Evolutionary conservation across 768 basidiomycete species (phyloP).

Genomic region (Leccinum subgranulosum): DNA sequence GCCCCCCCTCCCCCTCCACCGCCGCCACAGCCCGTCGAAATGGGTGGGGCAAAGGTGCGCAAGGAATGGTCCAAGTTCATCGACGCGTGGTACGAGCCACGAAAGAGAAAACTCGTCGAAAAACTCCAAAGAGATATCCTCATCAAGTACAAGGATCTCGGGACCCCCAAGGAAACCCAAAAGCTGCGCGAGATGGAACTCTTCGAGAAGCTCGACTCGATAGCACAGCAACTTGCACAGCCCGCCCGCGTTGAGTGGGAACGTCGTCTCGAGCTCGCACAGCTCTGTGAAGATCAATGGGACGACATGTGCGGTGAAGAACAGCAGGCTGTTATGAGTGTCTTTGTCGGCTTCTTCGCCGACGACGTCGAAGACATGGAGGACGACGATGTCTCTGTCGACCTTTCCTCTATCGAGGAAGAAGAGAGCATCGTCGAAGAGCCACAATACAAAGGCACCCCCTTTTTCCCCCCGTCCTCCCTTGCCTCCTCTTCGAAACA

Average conservation of each 20-base stretch:
- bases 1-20: conserved; percentile 16
- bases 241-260: conserved; percentile 34
- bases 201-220: conserved; percentile 20
- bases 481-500: conserved; percentile 7
- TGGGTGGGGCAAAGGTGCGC: conserved; percentile 24
- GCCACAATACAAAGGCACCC: conserved; percentile 3
- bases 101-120: conserved; percentile 27
- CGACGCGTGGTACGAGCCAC: conserved; percentile 30
- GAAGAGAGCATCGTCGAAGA: conserved; percentile 21
- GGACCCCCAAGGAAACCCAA: conserved; percentile 24
- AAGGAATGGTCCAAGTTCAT: conserved; percentile 31
- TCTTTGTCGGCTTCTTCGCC: conserved; percentile 28
- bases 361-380: conserved; percentile 27
- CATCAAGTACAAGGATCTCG: conserved; percentile 30
- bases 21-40: conserved; percentile 18
- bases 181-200: conserved; percentile 29
- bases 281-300: conserved; percentile 31
- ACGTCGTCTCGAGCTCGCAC: conserved; percentile 29
- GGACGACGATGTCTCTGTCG: conserved; percentile 3
- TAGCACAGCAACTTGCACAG: conserved; percentile 24
- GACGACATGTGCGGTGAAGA: conserved; percentile 30
- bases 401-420: conserved; percentile 17
- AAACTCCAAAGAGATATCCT: conserved; percentile 31
- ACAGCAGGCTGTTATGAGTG: conserved; percentile 29
- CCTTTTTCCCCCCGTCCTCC: not conserved